These are phyloP conservation scores for Phalaenopsis aphrodite DNA, from an alignment of 106 monocot genomes.

Conservation along the genomic window DNA sequence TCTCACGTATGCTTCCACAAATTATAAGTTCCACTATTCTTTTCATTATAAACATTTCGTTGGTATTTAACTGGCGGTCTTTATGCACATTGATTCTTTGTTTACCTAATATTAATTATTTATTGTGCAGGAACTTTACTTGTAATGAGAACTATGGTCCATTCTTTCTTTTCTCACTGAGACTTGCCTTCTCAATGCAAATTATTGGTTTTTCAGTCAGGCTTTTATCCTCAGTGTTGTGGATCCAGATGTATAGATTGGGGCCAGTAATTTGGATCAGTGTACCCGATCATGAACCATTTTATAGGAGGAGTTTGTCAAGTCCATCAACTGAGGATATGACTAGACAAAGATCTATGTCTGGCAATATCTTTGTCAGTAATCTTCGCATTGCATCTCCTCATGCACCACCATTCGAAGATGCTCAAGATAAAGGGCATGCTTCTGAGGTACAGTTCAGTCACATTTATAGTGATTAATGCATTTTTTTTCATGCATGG, in stretches of 20 bases:
- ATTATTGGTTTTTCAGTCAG: slow-evolving; percentile 52
- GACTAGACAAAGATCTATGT: slow-evolving; percentile 25
- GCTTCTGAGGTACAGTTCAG: slow-evolving; percentile 18
- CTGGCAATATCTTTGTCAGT: slow-evolving; percentile 38
- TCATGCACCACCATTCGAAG: slow-evolving; percentile 42
- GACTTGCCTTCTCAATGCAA: slow-evolving; percentile 39
- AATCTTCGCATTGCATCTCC: slow-evolving; percentile 38
- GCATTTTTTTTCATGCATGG: too few relatives aligned
- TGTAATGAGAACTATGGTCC: slow-evolving; percentile 29
- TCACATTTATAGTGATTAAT: too few relatives aligned
- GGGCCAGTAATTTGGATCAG: slow-evolving; percentile 19
- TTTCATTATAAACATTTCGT: not conserved
- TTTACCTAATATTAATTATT: not conserved
- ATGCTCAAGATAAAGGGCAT: slow-evolving; percentile 30
- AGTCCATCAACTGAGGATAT: slow-evolving; percentile 19
- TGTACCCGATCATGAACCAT: slow-evolving; percentile 17
- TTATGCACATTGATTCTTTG: not conserved
- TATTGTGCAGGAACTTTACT: slow-evolving; percentile 31
- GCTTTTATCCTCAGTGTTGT: slow-evolving; percentile 42
- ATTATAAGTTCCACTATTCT: not conserved
- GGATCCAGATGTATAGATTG: slow-evolving; percentile 55
- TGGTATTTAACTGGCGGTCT: not conserved
- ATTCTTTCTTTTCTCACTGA: slow-evolving; percentile 37
- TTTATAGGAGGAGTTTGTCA: slow-evolving; percentile 39
- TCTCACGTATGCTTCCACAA: not conserved